Conservation (phyloP, 371 early-diverging fungal genomes). For the Mortierella sp. region DNA sequence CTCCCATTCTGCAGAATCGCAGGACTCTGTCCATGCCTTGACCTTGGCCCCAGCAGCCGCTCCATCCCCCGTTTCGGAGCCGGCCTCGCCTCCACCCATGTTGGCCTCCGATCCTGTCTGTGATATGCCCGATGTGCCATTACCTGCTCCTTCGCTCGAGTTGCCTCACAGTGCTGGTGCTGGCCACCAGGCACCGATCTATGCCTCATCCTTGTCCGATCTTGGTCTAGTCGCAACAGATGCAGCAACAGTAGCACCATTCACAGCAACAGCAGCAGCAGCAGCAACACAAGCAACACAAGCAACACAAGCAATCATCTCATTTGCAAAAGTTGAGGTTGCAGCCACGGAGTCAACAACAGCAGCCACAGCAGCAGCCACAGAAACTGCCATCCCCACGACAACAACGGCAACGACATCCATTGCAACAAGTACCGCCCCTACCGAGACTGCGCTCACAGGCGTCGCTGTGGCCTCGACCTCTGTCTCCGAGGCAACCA, state of each 20-base stretch:
- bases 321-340: too few relatives aligned
- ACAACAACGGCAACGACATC: neutral
- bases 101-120: neutral
- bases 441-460: neutral
- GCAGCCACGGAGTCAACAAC: neutral
- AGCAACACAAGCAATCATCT: neutral
- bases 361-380: neutral
- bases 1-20: too few relatives aligned
- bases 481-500: constrained; percentile 33
- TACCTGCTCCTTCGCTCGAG: neutral
- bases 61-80: constrained; percentile 14
- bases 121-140: neutral
- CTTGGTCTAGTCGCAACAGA: too few relatives aligned
- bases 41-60: constrained; percentile 4
- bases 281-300: neutral
- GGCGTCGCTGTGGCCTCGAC: neutral
- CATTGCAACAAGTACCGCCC: neutral
- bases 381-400: neutral
- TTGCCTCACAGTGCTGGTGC: constrained; percentile 5
- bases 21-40: neutral
- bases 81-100: constrained; percentile 1
- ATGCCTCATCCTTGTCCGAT: constrained; percentile 1
- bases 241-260: neutral
- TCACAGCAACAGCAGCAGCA: neutral
- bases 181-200: constrained; percentile 10